Evolutionary conservation across 768 basidiomycete genomes (phyloP).

Genomic region (Termitomyces eurrhizus): DNA sequence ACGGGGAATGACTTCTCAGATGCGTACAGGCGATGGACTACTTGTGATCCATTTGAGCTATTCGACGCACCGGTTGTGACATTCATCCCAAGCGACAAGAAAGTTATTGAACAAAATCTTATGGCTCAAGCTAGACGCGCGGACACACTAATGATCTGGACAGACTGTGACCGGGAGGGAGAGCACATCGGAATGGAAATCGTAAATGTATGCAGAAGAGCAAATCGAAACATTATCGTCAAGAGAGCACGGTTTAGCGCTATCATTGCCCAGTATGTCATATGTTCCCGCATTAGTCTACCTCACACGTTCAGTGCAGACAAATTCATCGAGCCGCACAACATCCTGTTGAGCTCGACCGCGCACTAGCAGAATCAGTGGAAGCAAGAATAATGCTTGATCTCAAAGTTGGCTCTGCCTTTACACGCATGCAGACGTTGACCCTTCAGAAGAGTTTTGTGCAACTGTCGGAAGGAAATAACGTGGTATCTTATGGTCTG

Average conservation of each 20-base stretch:
- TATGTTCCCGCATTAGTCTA: background rate
- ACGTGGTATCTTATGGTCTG: slow-evolving; percentile 83
- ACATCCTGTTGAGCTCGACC: slow-evolving; percentile 83
- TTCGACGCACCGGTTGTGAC: slow-evolving; percentile 83
- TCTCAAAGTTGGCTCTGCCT: slow-evolving; percentile 88
- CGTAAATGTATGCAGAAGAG: slow-evolving; percentile 65
- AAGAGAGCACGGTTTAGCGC: slow-evolving; percentile 93
- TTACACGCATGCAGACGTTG: slow-evolving; percentile 87
- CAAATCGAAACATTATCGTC: slow-evolving; percentile 68
- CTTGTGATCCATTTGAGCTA: slow-evolving; percentile 83
- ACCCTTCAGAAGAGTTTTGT: slow-evolving; percentile 61
- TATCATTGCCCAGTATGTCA: slow-evolving; percentile 89
- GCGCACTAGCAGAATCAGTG: slow-evolving; percentile 84
- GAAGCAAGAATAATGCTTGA: slow-evolving; percentile 88
- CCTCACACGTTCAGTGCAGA: slow-evolving; percentile 34
- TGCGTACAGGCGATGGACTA: slow-evolving; percentile 74
- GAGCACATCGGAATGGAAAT: slow-evolving; percentile 96
- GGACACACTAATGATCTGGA: slow-evolving; percentile 96
- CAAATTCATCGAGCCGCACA: slow-evolving; percentile 96
- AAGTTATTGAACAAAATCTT: slow-evolving; percentile 77
- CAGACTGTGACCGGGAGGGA: slow-evolving; percentile 98
- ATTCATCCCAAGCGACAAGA: slow-evolving; percentile 57
- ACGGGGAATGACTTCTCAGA: slow-evolving; percentile 73
- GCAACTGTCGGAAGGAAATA: slow-evolving; percentile 48
- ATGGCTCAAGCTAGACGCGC: slow-evolving; percentile 65